Conservation (phyloP, 2,329 filamentous ascomycete genomes). For the Zymoseptoria brevis region DNA sequence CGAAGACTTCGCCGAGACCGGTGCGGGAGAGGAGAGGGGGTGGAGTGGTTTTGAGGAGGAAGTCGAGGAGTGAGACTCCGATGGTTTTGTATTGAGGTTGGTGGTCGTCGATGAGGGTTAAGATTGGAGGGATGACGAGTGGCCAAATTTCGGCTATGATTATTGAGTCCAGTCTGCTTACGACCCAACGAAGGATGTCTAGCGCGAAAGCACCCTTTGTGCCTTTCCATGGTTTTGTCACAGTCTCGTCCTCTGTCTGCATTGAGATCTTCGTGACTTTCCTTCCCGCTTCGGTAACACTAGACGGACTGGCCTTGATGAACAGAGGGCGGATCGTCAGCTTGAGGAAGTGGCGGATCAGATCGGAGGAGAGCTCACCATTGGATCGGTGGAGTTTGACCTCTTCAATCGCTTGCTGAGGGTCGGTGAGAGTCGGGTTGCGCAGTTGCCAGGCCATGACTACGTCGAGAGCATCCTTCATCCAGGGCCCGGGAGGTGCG, state of each 20-base stretch:
- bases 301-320: constrained; percentile 45
- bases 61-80: constrained; percentile 48
- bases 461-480: constrained; percentile 67
- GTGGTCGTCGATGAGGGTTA: constrained; percentile 60
- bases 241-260: constrained; percentile 33
- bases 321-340: constrained; percentile 62
- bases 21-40: constrained; percentile 49
- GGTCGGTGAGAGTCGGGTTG: constrained; percentile 60
- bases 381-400: constrained; percentile 32
- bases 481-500: constrained; percentile 72
- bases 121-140: constrained; percentile 59
- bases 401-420: constrained; percentile 38
- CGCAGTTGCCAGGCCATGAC: constrained; percentile 84
- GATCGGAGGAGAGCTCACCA: constrained; percentile 44
- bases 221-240: constrained; percentile 56
- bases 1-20: constrained; percentile 60
- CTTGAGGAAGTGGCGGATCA: constrained; percentile 51
- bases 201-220: constrained; percentile 42
- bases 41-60: constrained; percentile 51
- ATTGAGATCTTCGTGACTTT: constrained; percentile 40
- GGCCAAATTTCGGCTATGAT: constrained; percentile 54
- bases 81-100: constrained; percentile 45
- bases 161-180: constrained; percentile 45
- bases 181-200: constrained; percentile 54
- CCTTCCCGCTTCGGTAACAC: constrained; percentile 51